Conservation (phyloP, 2,329 filamentous ascomycete genomes). For the Fusarium paranaense region DNA sequence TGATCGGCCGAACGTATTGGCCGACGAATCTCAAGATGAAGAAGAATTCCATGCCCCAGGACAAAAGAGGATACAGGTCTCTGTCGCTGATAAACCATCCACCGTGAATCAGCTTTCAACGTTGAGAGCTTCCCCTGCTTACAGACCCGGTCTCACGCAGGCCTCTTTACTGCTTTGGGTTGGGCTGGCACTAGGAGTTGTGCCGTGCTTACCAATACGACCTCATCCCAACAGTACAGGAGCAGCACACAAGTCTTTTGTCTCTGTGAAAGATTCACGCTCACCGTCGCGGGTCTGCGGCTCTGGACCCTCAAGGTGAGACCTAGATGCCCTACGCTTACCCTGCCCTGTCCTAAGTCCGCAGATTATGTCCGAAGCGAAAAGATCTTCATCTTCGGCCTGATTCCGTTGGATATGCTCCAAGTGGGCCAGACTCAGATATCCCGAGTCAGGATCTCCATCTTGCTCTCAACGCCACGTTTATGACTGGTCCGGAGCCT, state of each 20-base stretch:
- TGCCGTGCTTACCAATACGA: conserved; percentile 6
- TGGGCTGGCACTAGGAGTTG: not conserved
- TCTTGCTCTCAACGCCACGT: conserved; percentile 9
- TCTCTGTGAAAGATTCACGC: not conserved
- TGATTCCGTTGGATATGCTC: conserved; percentile 24
- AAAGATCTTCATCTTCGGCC: conserved; percentile 5
- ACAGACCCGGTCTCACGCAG: not conserved
- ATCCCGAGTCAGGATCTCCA: conserved; percentile 25
- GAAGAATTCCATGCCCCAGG: not conserved
- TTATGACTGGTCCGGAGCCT: conserved; percentile 4
- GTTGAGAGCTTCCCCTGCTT: not conserved
- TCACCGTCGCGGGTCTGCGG: not conserved
- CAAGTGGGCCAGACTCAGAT: conserved; percentile 22
- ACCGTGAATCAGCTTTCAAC: not conserved
- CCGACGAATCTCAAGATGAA: not conserved
- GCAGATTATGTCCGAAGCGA: conserved; percentile 16
- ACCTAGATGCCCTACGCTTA: not conserved
- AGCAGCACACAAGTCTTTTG: not conserved
- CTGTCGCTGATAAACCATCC: not conserved
- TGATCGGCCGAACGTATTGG: not conserved
- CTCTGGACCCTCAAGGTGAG: not conserved
- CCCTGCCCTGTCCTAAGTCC: conserved; percentile 12
- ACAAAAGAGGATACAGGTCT: not conserved
- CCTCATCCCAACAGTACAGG: not conserved
- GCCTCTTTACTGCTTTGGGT: not conserved